Evolutionary conservation across 257 asterid species (phyloP), one percentile per base, ranked within the genome.

Genomic region (Perilla frutescens): DNA sequence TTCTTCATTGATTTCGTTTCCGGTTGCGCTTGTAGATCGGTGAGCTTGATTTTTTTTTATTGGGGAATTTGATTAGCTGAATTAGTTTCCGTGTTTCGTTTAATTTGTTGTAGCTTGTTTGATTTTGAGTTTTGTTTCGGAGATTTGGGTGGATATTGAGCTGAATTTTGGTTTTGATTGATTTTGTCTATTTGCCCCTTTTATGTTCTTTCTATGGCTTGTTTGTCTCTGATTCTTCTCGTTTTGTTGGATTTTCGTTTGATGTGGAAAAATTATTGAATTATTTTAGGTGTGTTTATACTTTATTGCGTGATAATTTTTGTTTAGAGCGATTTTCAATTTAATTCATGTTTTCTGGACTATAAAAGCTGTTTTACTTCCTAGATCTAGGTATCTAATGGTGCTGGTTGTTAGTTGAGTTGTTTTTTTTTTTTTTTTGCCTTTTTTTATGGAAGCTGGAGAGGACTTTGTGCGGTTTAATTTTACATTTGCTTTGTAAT

Each of bases 351-450:
- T 55, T 73, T 31, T 59, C 60, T 62, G 55, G 47, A 60, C 68
- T 61, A 20, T 54, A 39, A 48, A 53, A 5, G 56, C 37, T 62
- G 79, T 32, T 54, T 48, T 71, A 6, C 62, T 53, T 64, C 31
- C 58, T 79, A 75, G 81, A 82, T 82, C 86, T 60, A 65, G 73
- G 50, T 56, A n/a, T 67, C 64, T 47, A 8, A 14, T 54, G 71
- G 36, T 36, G 34, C 62, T 14, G 1, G 2, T 13, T 43, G 2
- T 6, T 64, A 4, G 8, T 9, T 49, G 3, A n/a, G 11, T 39
- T 31, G 26, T 20, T 20, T 20, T 20, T 7, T 37, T 7, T 5
- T 10, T 5, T 34, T 60, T 12, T 49, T 15, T 6, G 31, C 45
- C 32, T 57, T 31, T 15, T 34, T 8, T 41, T 40, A 49, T 4